phyloP scores from a whole-genome alignment of 2,329 filamentous ascomycete genomes.

The Fusarium sp. region DNA sequence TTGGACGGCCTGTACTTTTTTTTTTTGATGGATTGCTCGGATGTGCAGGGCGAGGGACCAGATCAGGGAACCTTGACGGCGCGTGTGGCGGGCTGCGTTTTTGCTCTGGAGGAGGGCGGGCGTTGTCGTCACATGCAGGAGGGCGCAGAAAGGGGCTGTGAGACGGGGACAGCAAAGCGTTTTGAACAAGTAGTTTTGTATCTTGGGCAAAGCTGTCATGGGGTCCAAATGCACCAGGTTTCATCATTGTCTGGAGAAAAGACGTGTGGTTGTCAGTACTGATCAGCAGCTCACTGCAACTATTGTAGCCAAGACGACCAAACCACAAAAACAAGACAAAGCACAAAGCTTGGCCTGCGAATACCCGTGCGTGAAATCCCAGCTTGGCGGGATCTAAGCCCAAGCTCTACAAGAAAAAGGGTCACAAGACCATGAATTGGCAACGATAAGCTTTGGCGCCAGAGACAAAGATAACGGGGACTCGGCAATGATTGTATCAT shows the following conservation, averaged over 20 bases:
- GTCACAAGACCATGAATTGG: background rate
- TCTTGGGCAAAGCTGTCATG: background rate
- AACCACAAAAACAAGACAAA: background rate
- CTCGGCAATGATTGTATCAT: background rate
- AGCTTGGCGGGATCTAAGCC: background rate
- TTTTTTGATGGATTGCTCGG: background rate
- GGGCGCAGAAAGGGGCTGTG: background rate
- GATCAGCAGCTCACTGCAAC: background rate
- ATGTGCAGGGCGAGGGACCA: background rate
- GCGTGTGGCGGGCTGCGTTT: slow-evolving; percentile 4
- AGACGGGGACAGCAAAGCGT: background rate
- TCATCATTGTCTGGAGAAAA: slow-evolving; percentile 2
- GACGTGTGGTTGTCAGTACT: background rate
- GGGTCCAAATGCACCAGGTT: background rate
- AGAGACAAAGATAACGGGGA: background rate
- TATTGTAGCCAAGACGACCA: background rate
- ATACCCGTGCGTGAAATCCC: background rate
- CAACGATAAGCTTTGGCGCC: background rate
- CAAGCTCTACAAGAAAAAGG: background rate
- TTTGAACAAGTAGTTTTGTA: background rate
- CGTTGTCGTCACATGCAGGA: slow-evolving; percentile 31
- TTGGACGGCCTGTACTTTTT: background rate
- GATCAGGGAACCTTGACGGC: background rate
- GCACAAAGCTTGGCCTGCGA: background rate
- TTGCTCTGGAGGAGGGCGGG: background rate